phyloP scores from a whole-genome alignment of 1,284 basidiomycete species.

The Earliella scabrosa region DNA sequence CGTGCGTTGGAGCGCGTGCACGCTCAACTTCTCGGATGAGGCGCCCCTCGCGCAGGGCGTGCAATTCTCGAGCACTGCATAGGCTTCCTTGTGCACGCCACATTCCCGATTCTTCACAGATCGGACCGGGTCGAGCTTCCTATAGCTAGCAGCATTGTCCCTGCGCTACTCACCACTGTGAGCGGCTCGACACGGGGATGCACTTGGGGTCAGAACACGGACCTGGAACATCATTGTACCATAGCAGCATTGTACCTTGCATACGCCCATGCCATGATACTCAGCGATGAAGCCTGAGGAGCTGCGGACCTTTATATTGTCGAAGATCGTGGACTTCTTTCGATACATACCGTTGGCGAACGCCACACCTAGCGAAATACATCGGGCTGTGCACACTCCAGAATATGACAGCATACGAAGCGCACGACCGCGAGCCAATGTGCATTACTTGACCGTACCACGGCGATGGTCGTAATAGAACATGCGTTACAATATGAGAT shows the following conservation, averaged over 20 bases:
- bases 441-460: slow-evolving; percentile 20
- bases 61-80: slow-evolving; percentile 56
- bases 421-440: slow-evolving; percentile 1
- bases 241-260: not conserved
- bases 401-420: not conserved
- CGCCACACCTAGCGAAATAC: too few relatives aligned
- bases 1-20: slow-evolving; percentile 88
- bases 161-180: too few relatives aligned
- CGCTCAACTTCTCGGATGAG: slow-evolving; percentile 90
- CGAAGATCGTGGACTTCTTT: too few relatives aligned
- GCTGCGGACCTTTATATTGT: too few relatives aligned
- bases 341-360: too few relatives aligned
- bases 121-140: too few relatives aligned
- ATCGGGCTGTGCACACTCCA: too few relatives aligned
- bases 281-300: too few relatives aligned
- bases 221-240: not conserved
- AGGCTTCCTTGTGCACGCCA: not conserved
- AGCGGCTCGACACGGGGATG: too few relatives aligned
- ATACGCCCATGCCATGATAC: too few relatives aligned
- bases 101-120: too few relatives aligned
- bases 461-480: slow-evolving; percentile 17
- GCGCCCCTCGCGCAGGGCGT: slow-evolving; percentile 94
- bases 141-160: too few relatives aligned
- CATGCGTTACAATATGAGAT: slow-evolving; percentile 34
- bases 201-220: not conserved